Conservation (phyloP, 768 basidiomycete genomes). For the Leccinellum rugosiceps region DNA sequence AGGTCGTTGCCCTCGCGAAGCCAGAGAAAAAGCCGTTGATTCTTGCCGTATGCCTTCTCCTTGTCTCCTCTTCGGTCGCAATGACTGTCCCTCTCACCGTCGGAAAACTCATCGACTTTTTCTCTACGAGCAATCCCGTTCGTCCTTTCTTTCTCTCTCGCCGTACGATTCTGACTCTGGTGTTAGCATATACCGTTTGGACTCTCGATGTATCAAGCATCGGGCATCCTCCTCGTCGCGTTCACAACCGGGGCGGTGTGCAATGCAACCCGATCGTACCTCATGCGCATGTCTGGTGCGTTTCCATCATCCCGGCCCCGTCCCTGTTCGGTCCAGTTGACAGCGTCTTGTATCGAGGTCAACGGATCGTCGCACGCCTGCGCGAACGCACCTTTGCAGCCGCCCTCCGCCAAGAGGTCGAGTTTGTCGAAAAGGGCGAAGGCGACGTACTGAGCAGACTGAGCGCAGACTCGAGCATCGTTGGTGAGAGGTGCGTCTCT, state of each 20-base stretch:
- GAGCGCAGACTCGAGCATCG: slow-evolving; percentile 87
- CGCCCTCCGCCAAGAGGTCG: slow-evolving; percentile 86
- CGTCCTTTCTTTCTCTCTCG: not conserved
- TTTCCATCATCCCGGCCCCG: not conserved
- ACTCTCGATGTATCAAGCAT: slow-evolving; percentile 77
- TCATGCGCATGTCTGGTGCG: slow-evolving; percentile 84
- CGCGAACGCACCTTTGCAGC: slow-evolving; percentile 80
- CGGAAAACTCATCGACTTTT: slow-evolving; percentile 93
- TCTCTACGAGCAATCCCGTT: slow-evolving; percentile 70
- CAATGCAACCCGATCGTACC: slow-evolving; percentile 77
- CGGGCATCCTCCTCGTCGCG: slow-evolving; percentile 62
- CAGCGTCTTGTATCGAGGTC: slow-evolving; percentile 40
- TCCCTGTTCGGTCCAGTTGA: not conserved
- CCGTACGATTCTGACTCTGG: not conserved
- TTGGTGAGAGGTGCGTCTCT: slow-evolving; percentile 75
- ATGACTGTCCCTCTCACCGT: slow-evolving; percentile 93
- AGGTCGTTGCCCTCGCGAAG: slow-evolving; percentile 73
- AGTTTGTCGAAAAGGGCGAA: slow-evolving; percentile 88
- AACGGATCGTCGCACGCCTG: slow-evolving; percentile 86
- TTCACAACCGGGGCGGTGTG: slow-evolving; percentile 88
- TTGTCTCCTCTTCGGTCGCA: slow-evolving; percentile 87
- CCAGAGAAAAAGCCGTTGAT: slow-evolving; percentile 78
- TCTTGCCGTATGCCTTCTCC: slow-evolving; percentile 72
- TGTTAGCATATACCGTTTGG: slow-evolving; percentile 73
- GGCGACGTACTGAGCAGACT: slow-evolving; percentile 92